Conservation (phyloP, 805 yeast species). For the Candida caryicola region DNA sequence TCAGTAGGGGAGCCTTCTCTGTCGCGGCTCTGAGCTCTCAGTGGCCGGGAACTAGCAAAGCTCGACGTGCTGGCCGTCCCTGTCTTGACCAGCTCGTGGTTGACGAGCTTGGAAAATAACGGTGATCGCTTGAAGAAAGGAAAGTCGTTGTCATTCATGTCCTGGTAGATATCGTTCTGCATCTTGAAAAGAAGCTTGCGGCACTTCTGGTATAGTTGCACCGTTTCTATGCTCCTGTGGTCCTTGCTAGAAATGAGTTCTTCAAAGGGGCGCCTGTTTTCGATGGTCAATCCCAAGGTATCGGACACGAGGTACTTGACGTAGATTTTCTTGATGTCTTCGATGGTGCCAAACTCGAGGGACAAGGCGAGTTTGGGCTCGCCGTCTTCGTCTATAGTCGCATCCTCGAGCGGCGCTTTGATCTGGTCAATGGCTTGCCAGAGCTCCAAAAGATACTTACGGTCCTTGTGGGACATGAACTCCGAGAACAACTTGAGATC, state of each 20-base stretch:
- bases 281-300: conserved; percentile 4
- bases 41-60: too few species aligned
- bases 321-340: conserved; percentile 53
- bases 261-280: conserved; percentile 6
- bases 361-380: conserved; percentile 33
- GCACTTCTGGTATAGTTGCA: conserved; percentile 46
- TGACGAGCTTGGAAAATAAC: conserved; percentile 42
- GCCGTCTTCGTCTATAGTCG: conserved; percentile 25
- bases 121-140: conserved; percentile 60
- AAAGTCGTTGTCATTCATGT: conserved; percentile 52
- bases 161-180: conserved; percentile 52
- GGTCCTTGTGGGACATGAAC: conserved; percentile 15
- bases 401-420: conserved; percentile 68
- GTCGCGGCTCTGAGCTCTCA: neutral
- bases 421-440: conserved; percentile 68
- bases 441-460: conserved; percentile 46
- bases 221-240: neutral
- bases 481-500: conserved; percentile 31
- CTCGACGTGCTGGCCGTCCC: neutral
- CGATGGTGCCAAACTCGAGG: conserved; percentile 44
- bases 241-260: conserved; percentile 3
- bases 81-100: conserved; percentile 4
- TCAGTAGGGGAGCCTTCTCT: conserved; percentile 13
- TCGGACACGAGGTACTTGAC: conserved; percentile 12
- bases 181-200: conserved; percentile 56